A percentile compares a stretch with the other conserved stretches of the same genome.
Conservation (phyloP, 805 yeast species). For the Suhomyces prunicola region DNA sequence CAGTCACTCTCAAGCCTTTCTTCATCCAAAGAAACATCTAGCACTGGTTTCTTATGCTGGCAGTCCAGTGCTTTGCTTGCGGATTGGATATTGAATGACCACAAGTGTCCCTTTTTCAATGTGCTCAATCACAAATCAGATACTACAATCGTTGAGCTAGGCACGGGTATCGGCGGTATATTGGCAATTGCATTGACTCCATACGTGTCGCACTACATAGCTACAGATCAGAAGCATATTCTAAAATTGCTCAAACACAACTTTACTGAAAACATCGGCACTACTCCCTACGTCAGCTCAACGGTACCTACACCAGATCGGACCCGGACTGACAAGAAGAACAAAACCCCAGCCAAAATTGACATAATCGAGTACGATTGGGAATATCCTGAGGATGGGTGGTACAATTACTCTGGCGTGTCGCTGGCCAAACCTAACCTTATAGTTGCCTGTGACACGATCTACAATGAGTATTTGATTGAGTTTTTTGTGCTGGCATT, state of each 20-base stretch:
- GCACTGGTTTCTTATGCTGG: conserved; percentile 71
- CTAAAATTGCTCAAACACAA: conserved; percentile 49
- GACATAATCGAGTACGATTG: conserved; percentile 59
- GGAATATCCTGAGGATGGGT: conserved; percentile 47
- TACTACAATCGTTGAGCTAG: conserved; percentile 49
- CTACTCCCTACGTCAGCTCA: conserved; percentile 8
- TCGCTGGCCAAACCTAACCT: conserved; percentile 35
- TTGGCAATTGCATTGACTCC: conserved; percentile 40
- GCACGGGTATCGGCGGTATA: conserved; percentile 60
- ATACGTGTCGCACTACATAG: conserved; percentile 37
- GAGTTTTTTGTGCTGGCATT: conserved; percentile 47
- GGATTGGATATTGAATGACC: conserved; percentile 48
- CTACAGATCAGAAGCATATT: conserved; percentile 58
- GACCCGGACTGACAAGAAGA: conserved; percentile 1
- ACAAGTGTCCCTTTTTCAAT: conserved; percentile 23
- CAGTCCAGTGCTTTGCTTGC: conserved; percentile 44
- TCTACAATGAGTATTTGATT: conserved; percentile 60
- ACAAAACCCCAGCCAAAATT: conserved; percentile 13
- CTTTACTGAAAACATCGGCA: conserved; percentile 36
- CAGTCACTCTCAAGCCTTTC: conserved; percentile 35
- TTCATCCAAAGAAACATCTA: conserved; percentile 33
- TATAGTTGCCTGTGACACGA: conserved; percentile 61
- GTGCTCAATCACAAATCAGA: conserved; percentile 4
- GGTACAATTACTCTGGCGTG: conserved; percentile 15
- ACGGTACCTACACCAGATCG: conserved; percentile 4